Percentiles rank a stretch among this genome's conserved stretches.
phyloP scores from a whole-genome alignment of 2,329 filamentous ascomycete genomes.

The Alternaria tenuissima region DNA sequence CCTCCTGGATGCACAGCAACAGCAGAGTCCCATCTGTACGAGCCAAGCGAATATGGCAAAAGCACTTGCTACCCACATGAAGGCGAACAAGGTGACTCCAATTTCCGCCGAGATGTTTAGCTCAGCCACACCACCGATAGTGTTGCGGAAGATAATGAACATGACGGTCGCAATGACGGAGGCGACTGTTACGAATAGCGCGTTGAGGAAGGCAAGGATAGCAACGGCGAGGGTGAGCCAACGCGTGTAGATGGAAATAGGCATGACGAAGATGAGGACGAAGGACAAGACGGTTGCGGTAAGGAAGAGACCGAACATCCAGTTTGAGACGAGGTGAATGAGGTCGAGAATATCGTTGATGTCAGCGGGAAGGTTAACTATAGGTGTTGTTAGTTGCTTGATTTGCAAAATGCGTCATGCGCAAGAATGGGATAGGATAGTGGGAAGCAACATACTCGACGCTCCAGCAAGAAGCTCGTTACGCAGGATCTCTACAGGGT shows the following conservation, averaged over 20 bases:
- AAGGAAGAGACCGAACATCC: slow-evolving; percentile 92
- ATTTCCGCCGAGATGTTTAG: slow-evolving; percentile 79
- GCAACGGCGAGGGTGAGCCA: slow-evolving; percentile 72
- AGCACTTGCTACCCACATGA: slow-evolving; percentile 85
- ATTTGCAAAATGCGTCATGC: neutral
- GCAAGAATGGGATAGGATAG: neutral
- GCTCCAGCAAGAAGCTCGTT: slow-evolving; percentile 83
- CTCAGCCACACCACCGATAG: slow-evolving; percentile 72
- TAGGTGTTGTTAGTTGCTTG: slow-evolving; percentile 14
- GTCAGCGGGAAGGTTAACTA: slow-evolving; percentile 77
- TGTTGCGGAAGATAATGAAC: slow-evolving; percentile 81
- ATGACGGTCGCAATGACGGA: slow-evolving; percentile 82
- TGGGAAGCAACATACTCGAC: slow-evolving; percentile 63
- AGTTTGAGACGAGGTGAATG: slow-evolving; percentile 75
- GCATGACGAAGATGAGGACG: slow-evolving; percentile 73
- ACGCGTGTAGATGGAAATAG: slow-evolving; percentile 60
- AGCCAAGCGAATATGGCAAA: slow-evolving; percentile 73
- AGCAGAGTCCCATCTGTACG: slow-evolving; percentile 78
- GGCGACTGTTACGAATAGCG: slow-evolving; percentile 73
- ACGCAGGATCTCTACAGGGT: slow-evolving; percentile 82
- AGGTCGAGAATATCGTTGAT: slow-evolving; percentile 77
- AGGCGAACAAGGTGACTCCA: slow-evolving; percentile 78
- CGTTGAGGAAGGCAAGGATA: slow-evolving; percentile 72
- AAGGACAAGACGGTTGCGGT: slow-evolving; percentile 74
- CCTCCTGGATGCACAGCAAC: slow-evolving; percentile 71